Conservation (phyloP, 192 early-diverging fungal species). For the Podila horticola region DNA sequence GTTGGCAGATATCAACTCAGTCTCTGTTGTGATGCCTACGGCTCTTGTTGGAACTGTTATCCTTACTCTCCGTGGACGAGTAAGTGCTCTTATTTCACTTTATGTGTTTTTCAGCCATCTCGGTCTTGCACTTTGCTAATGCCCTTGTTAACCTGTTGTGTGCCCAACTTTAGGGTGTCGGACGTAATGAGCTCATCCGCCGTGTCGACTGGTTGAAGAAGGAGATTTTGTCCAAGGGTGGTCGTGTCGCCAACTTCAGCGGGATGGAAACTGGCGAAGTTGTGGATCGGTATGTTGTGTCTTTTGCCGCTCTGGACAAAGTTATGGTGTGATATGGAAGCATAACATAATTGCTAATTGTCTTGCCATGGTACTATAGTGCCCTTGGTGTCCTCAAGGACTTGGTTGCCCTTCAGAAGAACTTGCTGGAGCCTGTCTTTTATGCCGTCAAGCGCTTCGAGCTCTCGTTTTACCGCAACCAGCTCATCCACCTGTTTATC, state of each 20-base stretch:
- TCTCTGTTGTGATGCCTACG: constrained; percentile 87
- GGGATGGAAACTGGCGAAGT: constrained; percentile 74
- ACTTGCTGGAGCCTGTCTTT: constrained; percentile 85
- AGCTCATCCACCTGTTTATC: constrained; percentile 63
- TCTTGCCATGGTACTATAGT: constrained; percentile 3
- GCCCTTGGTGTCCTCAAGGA: constrained; percentile 77
- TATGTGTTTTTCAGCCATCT: neutral
- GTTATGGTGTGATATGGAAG: neutral
- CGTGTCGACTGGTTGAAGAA: constrained; percentile 78
- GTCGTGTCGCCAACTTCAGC: constrained; percentile 82
- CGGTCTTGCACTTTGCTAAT: neutral
- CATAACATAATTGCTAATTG: neutral
- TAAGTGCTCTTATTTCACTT: constrained; percentile 48
- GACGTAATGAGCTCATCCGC: constrained; percentile 74
- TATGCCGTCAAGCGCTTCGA: constrained; percentile 86
- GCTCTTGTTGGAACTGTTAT: constrained; percentile 84
- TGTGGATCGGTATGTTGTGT: constrained; percentile 70
- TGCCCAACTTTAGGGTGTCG: constrained; percentile 58
- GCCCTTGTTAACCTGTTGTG: neutral
- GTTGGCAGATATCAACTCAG: constrained; percentile 73
- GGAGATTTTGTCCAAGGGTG: constrained; percentile 74
- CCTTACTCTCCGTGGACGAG: constrained; percentile 82
- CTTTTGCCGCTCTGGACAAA: neutral
- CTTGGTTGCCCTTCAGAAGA: constrained; percentile 77
- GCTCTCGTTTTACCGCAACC: constrained; percentile 85